phyloP scores from a whole-genome alignment of 176 grass and related monocot genomes.

The Bothriochloa decipiens region DNA sequence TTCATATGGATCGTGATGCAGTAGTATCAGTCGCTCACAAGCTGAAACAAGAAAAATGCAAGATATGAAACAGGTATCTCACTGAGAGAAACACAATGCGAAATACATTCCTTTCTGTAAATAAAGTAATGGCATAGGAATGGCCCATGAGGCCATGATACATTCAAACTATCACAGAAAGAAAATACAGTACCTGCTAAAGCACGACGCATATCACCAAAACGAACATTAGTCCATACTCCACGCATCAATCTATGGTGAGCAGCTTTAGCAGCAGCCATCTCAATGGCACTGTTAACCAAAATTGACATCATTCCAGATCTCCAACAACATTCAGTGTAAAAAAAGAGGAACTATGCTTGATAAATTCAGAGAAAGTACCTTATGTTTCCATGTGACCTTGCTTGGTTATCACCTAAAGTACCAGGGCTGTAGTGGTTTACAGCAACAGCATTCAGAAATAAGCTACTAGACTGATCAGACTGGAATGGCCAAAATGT shows the following conservation, averaged over 20 bases:
- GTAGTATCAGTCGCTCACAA: slow-evolving; percentile 77
- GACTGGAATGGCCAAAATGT: slow-evolving; percentile 91
- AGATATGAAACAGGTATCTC: background rate
- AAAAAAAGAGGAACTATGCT: background rate
- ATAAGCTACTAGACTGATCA: slow-evolving; percentile 67
- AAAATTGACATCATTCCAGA: slow-evolving; percentile 30
- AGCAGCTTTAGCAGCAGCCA: slow-evolving; percentile 92
- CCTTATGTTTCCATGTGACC: slow-evolving; percentile 60
- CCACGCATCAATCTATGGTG: slow-evolving; percentile 84
- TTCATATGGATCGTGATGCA: slow-evolving; percentile 48
- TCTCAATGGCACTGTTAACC: slow-evolving; percentile 66
- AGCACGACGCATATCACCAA: slow-evolving; percentile 91
- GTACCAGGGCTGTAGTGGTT: slow-evolving; percentile 55
- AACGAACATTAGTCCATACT: slow-evolving; percentile 80
- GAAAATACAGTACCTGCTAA: slow-evolving; percentile 64
- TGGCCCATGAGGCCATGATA: background rate
- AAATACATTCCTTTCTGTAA: background rate
- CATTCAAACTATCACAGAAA: background rate
- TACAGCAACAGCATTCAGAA: slow-evolving; percentile 75
- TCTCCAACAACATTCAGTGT: slow-evolving; percentile 3
- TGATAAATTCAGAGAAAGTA: slow-evolving; percentile 27
- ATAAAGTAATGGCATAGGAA: slow-evolving; percentile 2
- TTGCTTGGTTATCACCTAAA: slow-evolving; percentile 46
- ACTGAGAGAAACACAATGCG: background rate
- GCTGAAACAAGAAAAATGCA: slow-evolving; percentile 53